A percentile compares a stretch with the other conserved stretches of the same genome.
Evolutionary conservation across 352 stramenopile species (phyloP).

Genomic region (Pythium dissimile): DNA sequence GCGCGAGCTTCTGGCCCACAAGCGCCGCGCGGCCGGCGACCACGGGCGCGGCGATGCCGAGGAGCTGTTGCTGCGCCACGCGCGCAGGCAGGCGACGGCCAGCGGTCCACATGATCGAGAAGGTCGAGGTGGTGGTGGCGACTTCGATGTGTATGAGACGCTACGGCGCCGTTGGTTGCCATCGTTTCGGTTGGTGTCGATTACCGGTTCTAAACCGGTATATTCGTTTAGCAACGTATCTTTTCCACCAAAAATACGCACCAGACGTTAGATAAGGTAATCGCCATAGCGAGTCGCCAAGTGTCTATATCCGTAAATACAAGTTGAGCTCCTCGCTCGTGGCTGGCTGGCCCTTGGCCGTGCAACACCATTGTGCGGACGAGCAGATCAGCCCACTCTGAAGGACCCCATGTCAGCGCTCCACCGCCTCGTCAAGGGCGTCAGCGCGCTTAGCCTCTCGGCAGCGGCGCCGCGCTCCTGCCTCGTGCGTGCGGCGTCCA

Average conservation of each 20-base stretch:
- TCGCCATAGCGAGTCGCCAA: background rate
- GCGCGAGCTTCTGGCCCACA: constrained; percentile 3
- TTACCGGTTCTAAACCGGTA: constrained; percentile 20
- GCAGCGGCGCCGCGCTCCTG: constrained; percentile 31
- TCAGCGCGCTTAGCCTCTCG: constrained; percentile 48
- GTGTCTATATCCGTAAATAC: constrained; percentile 16
- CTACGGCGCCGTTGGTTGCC: constrained; percentile 15
- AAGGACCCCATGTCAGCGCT: constrained; percentile 19
- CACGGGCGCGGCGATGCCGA: background rate
- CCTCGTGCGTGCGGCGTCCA: constrained; percentile 31
- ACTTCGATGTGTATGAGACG: constrained; percentile 8
- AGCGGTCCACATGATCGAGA: constrained; percentile 27
- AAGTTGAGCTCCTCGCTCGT: background rate
- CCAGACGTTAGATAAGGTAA: background rate
- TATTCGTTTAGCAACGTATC: background rate
- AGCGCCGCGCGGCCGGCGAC: constrained; percentile 10
- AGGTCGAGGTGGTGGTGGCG: background rate
- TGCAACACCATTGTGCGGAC: constrained; percentile 11
- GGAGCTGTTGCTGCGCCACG: constrained; percentile 7
- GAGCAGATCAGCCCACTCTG: background rate
- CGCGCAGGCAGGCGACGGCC: constrained; percentile 18
- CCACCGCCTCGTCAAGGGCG: constrained; percentile 55
- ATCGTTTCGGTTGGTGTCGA: background rate
- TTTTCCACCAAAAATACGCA: background rate
- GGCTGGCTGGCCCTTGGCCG: constrained; percentile 8